Evolutionary conservation across 2,329 filamentous ascomycete genomes (phyloP), one percentile per base, ranked within the genome.

Genomic region (Ceratocystis variospora): DNA sequence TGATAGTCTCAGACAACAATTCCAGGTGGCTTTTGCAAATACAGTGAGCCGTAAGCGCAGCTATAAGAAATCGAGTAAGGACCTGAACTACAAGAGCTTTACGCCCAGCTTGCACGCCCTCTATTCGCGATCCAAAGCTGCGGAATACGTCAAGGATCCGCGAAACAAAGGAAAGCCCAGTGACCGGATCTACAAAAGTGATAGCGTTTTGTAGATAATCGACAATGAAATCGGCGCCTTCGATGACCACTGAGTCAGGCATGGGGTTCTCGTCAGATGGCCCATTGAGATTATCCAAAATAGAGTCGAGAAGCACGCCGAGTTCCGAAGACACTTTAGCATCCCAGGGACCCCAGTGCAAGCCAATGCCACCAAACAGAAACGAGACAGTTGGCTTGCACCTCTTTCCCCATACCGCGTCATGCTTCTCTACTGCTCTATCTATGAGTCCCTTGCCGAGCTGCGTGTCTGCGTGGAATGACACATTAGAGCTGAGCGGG

Each of bases 391-490:
- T 70, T 3, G 75, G 73, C 41, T 76, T 74, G 28, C 68, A 41
- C 1, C 37, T 12, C 12, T 46, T 71, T 70, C 61, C 72, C 68
- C 3, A 78, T 64, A 5, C 69, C 5, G 69, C 67, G 6, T 74
- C 71, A 7, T 71, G 72, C 41, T 69, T 64, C 33, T 75, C 73
- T 1, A 76, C 70, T 2, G 77, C 76, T 33, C 75, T 74, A 19
- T 75, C 72, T 5, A 87, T 70, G 1, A 76, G 73, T 1, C 83
- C 83, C 69, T 77, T 79, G 6, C 84, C 85, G 57, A 87, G 74
- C 33, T 86, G 72, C 0, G 83, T 87, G 64, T 77, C 80, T 68
- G 80, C 77, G 65, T 86, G 83, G 64, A 87, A 87, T 72, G 79
- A 86, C 0, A 81, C 77, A 2, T 79, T 80, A 5, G 73, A 70